Evolutionary conservation across 1,284 basidiomycete species (phyloP), one percentile per base, ranked within the genome.

Genomic region (Melanopsichium pennsylvanicum): DNA sequence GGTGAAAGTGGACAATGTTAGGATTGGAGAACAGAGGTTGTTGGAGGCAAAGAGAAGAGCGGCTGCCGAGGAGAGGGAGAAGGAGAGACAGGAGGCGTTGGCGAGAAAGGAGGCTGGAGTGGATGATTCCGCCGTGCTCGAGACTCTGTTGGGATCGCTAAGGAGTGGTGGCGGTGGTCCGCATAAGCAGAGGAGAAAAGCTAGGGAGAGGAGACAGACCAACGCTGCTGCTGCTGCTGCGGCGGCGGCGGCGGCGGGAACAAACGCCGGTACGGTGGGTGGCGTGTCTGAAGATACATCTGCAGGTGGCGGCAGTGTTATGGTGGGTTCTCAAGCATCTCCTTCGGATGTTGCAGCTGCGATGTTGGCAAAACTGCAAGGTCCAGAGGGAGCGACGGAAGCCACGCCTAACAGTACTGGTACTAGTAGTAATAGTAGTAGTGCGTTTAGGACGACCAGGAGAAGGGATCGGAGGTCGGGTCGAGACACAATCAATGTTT

Each of bases 81-180:
- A 51, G 41, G 79, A 80, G 38, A 46, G 75, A 38, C 61, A 61
- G 22, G 78, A 78, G 39, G 78, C 78, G 23, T 25, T 74, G 33
- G 70, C 73, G 31, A 62, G 79, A 19, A 76, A 76, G 23, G 74
- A 80, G 34, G 76, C 75, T 2, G 79, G 78, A 9, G 68, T 79
- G 21, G 75, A 79, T 39, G 79, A 81, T 49, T 72, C 51, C 31
- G 74, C 73, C 13, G 78, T 81, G 27, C 68, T 81, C 22, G 79
- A 81, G 57, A 76, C 78, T n/a, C 48, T 81, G 15, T 57, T 81
- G 13, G 75, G 75, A 23, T 72, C 70, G 19, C 29, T 81, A 49
- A 48, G 79, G 6, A 57, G 67, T 21, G 75, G 76, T n/a, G 76
- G 76, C 3, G 72, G 70, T 3, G 69, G 69, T n/a, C 70, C 77